Evolutionary conservation across 2,329 filamentous ascomycete genomes (phyloP).

Genomic region (Leptoxyphium fumago): DNA sequence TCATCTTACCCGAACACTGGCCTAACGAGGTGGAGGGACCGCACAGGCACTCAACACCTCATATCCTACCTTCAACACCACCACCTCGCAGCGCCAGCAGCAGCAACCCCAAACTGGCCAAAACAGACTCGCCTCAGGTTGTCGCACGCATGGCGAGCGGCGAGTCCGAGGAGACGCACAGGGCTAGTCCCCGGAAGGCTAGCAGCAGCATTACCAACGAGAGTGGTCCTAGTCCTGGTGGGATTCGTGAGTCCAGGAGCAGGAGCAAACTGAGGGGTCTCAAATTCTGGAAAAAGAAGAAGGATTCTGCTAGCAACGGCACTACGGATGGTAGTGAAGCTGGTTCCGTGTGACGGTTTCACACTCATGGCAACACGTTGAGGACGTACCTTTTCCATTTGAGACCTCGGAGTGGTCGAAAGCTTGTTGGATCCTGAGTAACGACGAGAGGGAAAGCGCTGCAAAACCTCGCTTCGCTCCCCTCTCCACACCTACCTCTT

Average conservation of each 20-base stretch:
- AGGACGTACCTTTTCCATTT: no score
- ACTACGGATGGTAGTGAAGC: not conserved
- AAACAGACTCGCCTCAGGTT: slow-evolving; percentile 10
- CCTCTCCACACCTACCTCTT: no score
- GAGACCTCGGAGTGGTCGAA: no score
- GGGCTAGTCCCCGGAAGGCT: slow-evolving; percentile 5
- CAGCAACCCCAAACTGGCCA: slow-evolving; percentile 1
- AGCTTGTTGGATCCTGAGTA: no score
- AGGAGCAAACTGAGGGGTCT: slow-evolving; percentile 21
- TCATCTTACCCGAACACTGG: slow-evolving; percentile 9
- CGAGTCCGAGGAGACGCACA: slow-evolving; percentile 7
- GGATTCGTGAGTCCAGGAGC: slow-evolving; percentile 17
- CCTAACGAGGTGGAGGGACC: slow-evolving; percentile 9
- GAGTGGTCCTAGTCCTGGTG: slow-evolving; percentile 2
- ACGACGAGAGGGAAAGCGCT: no score
- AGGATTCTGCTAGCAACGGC: slow-evolving; percentile 5
- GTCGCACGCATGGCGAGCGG: slow-evolving; percentile 13
- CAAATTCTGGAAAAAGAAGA: slow-evolving; percentile 23
- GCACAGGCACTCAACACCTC: slow-evolving; percentile 10
- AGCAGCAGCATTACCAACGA: not conserved
- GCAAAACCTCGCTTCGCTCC: no score
- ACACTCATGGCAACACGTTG: no score
- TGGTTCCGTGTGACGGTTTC: not conserved
- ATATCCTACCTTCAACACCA: slow-evolving; percentile 9
- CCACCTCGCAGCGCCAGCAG: slow-evolving; percentile 4